A percentile compares a stretch with the other conserved stretches of the same genome.
phyloP scores from a whole-genome alignment of 169 alveolate genomes.

The Babesia bigemina region DNA sequence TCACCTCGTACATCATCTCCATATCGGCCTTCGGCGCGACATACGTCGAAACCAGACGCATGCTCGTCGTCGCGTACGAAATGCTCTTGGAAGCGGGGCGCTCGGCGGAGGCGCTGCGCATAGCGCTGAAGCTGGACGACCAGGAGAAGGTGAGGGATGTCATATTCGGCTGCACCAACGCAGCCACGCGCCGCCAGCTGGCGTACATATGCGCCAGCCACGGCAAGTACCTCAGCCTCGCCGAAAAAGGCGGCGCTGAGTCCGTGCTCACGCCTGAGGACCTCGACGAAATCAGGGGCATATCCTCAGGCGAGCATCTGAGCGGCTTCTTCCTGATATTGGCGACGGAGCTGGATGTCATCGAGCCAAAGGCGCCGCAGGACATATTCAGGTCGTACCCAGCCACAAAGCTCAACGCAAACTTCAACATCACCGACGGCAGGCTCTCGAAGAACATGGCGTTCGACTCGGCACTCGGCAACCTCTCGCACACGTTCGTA shows the following conservation, averaged over 20 bases:
- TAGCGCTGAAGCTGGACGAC: conserved; percentile 60
- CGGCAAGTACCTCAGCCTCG: conserved; percentile 50
- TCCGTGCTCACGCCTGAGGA: conserved; percentile 39
- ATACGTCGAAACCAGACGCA: conserved; percentile 24
- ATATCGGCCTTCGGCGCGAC: conserved; percentile 62
- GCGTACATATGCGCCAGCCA: conserved; percentile 43
- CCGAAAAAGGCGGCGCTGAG: conserved; percentile 57
- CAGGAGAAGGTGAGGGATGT: conserved; percentile 29
- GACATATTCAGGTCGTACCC: conserved; percentile 85
- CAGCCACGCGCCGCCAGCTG: conserved; percentile 43
- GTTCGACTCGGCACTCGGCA: conserved; percentile 92
- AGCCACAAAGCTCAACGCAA: conserved; percentile 21
- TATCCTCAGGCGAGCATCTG: conserved; percentile 86
- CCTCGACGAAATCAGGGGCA: conserved; percentile 64
- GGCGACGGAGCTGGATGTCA: conserved; percentile 92
- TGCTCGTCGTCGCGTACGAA: conserved; percentile 46
- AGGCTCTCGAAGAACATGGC: conserved; percentile 78
- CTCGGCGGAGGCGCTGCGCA: conserved; percentile 51
- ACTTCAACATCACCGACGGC: conserved; percentile 80
- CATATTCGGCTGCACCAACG: conserved; percentile 27
- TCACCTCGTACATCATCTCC: conserved; percentile 39
- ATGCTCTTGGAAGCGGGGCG: conserved; percentile 31
- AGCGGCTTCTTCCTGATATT: conserved; percentile 84
- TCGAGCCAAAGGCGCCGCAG: conserved; percentile 95
- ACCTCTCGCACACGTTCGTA: conserved; percentile 95